Conservation (phyloP, 768 basidiomycete genomes). For the Panaeolus papilionaceus region DNA sequence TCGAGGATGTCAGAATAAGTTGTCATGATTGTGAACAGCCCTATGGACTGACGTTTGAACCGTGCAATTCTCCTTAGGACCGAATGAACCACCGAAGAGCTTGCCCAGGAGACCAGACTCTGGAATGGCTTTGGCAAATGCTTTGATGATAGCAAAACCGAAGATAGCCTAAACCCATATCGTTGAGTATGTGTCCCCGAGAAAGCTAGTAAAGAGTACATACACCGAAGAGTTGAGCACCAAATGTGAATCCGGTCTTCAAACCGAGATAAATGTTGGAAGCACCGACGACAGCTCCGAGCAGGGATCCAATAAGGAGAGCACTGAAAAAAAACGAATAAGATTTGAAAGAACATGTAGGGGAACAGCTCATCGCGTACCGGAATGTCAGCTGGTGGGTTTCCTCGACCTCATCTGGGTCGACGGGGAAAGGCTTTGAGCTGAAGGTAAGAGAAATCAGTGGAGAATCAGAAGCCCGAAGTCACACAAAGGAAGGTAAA, state of each 20-base stretch:
- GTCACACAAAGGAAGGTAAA: neutral
- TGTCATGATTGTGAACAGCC: neutral
- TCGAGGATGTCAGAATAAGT: neutral
- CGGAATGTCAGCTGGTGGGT: conserved; percentile 59
- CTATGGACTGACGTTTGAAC: conserved; percentile 50
- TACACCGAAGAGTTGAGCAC: conserved; percentile 66
- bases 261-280: conserved; percentile 73
- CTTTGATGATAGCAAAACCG: conserved; percentile 66
- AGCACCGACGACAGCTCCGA: conserved; percentile 63
- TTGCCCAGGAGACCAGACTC: conserved; percentile 50
- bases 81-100: conserved; percentile 61
- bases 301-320: conserved; percentile 52
- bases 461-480: neutral
- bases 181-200: neutral
- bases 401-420: conserved; percentile 53
- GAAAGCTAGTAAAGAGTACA: conserved; percentile 25
- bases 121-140: conserved; percentile 55
- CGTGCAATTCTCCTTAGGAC: conserved; percentile 72
- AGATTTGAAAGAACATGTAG: conserved; percentile 10
- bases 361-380: conserved; percentile 24
- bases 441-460: conserved; percentile 27
- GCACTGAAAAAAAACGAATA: neutral
- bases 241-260: conserved; percentile 74
- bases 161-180: conserved; percentile 49
- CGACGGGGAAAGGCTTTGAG: conserved; percentile 58